Evolutionary conservation across 108 stramenopile genomes (phyloP).

Genomic region (Asterionellopsis glacialis): DNA sequence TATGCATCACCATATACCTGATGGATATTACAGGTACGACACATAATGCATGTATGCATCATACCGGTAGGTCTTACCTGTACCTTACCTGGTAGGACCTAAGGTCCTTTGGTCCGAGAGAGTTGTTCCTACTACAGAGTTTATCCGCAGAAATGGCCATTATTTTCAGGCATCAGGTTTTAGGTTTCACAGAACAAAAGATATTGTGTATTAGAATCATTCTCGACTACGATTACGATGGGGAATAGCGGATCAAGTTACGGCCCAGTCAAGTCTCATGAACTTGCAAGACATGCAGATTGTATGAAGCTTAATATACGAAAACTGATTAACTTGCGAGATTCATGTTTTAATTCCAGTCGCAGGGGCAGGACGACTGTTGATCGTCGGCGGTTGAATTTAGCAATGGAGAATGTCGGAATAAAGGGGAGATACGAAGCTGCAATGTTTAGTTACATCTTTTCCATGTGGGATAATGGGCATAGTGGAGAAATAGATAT

Average conservation of each 20-base stretch:
- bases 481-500: slow-evolving; percentile 22
- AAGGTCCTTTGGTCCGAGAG: no score
- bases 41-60: no score
- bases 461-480: slow-evolving; percentile 59
- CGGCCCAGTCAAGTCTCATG: neutral
- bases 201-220: no score
- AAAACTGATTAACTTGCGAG: slow-evolving; percentile 5
- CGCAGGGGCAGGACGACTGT: slow-evolving; percentile 6
- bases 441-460: slow-evolving; percentile 48
- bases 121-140: no score
- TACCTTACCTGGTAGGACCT: no score
- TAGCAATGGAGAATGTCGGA: slow-evolving; percentile 16
- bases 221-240: neutral
- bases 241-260: neutral
- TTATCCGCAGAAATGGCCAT: no score
- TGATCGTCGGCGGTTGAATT: slow-evolving; percentile 16
- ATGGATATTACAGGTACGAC: no score
- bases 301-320: slow-evolving; percentile 11
- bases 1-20: no score
- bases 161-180: no score
- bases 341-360: slow-evolving; percentile 5
- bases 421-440: slow-evolving; percentile 14
- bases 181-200: no score
- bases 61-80: no score
- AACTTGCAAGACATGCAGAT: slow-evolving; percentile 10